A percentile compares a stretch with the other conserved stretches of the same genome.
These are phyloP conservation scores for Groenewaldozyma salmanticensis DNA, from an alignment of 805 yeast species.

Conservation along the genomic window DNA sequence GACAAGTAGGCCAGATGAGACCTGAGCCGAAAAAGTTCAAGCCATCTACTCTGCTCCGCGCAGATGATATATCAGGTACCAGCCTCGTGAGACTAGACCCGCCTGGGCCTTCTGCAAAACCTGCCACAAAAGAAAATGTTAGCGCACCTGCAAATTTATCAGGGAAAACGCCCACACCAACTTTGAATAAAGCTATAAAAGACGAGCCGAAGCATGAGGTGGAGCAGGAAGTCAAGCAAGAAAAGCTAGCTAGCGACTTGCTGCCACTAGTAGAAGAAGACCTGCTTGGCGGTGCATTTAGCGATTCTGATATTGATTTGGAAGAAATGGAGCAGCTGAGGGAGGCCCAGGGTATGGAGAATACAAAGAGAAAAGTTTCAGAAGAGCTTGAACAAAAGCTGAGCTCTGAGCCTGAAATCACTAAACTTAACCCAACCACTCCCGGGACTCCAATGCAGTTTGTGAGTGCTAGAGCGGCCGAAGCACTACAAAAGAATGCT, in stretches of 20 bases:
- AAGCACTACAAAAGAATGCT: conserved; percentile 17
- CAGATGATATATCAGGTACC: background rate
- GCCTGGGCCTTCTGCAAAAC: background rate
- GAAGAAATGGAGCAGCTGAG: conserved; percentile 8
- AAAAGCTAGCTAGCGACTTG: too few relatives aligned
- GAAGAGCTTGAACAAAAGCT: background rate
- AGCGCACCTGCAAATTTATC: background rate
- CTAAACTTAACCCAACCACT: background rate
- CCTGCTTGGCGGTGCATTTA: background rate
- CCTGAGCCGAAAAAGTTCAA: background rate
- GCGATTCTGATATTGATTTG: conserved; percentile 2
- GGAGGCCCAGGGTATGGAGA: background rate
- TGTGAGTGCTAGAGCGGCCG: conserved; percentile 23
- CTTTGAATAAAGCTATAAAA: too few relatives aligned
- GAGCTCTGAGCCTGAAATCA: background rate
- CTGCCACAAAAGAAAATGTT: background rate
- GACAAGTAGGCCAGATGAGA: conserved; percentile 12
- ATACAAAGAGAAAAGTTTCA: background rate
- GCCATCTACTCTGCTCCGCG: background rate
- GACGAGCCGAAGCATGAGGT: background rate
- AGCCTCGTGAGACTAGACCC: background rate
- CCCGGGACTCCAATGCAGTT: conserved; percentile 13
- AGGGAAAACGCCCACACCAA: background rate
- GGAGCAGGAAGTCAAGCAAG: background rate
- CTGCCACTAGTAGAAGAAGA: background rate